These are phyloP conservation scores for Carex scoparia DNA, from an alignment of 176 grass and related monocot species.

Conservation along the genomic window DNA sequence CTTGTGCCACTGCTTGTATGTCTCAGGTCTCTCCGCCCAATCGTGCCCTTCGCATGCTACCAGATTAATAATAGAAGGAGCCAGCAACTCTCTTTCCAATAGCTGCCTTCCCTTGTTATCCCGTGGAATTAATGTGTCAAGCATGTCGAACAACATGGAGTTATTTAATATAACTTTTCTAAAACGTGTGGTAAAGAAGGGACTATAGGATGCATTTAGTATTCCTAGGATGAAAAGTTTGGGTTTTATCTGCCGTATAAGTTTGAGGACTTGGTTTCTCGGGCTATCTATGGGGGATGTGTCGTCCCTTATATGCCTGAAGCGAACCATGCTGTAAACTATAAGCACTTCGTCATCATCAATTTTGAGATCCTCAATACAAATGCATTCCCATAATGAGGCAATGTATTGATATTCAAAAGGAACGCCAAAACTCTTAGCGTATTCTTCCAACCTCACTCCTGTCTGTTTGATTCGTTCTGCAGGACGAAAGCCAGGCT, in stretches of 20 bases:
- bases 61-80: slow-evolving; percentile 12
- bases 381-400: slow-evolving; percentile 40
- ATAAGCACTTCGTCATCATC: slow-evolving; percentile 37
- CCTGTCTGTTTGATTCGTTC: slow-evolving; percentile 43
- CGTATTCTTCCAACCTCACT: slow-evolving; percentile 36
- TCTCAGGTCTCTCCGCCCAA: slow-evolving; percentile 36
- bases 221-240: slow-evolving; percentile 35
- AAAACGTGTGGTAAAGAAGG: slow-evolving; percentile 39
- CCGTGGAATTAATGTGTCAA: slow-evolving; percentile 31
- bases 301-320: slow-evolving; percentile 37
- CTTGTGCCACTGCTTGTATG: slow-evolving; percentile 36
- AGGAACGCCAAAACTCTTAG: slow-evolving; percentile 32
- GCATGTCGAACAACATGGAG: slow-evolving; percentile 41
- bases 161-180: slow-evolving; percentile 34
- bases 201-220: slow-evolving; percentile 31
- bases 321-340: slow-evolving; percentile 33
- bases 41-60: slow-evolving; percentile 33
- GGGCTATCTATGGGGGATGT: slow-evolving; percentile 29
- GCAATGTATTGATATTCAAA: slow-evolving; percentile 44
- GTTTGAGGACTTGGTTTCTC: slow-evolving; percentile 38
- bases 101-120: slow-evolving; percentile 27
- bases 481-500: slow-evolving; percentile 34
- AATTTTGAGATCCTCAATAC: slow-evolving; percentile 34
- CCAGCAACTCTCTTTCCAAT: slow-evolving; percentile 20
- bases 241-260: slow-evolving; percentile 37